These are phyloP conservation scores for Trichoderma lentiforme DNA, from an alignment of 2,329 filamentous ascomycete genomes.

Conservation along the genomic window DNA sequence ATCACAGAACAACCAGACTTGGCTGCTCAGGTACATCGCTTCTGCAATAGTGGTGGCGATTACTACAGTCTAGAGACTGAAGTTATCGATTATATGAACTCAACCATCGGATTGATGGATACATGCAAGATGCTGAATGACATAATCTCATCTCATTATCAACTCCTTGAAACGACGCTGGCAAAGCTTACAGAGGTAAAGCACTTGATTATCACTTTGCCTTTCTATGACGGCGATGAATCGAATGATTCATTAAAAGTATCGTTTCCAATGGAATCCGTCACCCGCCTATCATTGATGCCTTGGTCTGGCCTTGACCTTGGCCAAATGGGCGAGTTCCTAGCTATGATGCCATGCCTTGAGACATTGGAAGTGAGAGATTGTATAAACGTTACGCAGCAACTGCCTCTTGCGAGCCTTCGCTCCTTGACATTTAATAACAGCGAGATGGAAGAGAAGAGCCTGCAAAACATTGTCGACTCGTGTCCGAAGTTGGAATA, in stretches of 20 bases:
- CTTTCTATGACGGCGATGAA: not conserved
- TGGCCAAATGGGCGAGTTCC: not conserved
- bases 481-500: not conserved
- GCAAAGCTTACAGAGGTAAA: not conserved
- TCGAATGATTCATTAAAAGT: not conserved
- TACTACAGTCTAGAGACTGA: too few relatives aligned
- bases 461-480: not conserved
- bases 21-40: not conserved
- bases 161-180: not conserved
- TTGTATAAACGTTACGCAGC: not conserved
- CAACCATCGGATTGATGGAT: too few relatives aligned
- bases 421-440: not conserved
- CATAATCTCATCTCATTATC: too few relatives aligned
- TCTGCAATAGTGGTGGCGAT: not conserved
- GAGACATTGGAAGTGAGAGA: not conserved
- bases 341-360: not conserved
- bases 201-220: rapidly evolving
- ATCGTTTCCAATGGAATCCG: not conserved
- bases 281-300: not conserved
- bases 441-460: too few relatives aligned
- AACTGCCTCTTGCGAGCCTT: not conserved
- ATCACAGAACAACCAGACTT: not conserved
- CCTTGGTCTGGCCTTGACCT: rapidly evolving
- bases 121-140: too few relatives aligned
- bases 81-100: too few relatives aligned